phyloP scores from a whole-genome alignment of 768 basidiomycete species.

The Lactarius psammicola region DNA sequence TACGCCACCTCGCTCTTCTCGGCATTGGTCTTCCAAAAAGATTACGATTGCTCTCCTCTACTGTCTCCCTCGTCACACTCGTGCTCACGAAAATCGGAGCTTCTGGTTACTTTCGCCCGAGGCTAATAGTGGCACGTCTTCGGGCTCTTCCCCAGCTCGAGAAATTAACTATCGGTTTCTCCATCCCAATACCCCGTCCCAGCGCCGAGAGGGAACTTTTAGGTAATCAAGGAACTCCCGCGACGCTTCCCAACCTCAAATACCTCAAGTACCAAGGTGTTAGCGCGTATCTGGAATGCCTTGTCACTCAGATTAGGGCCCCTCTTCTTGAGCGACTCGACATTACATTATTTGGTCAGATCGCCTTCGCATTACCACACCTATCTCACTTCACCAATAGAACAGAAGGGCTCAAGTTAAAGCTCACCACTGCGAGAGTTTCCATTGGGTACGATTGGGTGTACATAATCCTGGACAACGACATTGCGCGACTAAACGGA shows the following conservation, averaged over 20 bases:
- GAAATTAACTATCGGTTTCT: background rate
- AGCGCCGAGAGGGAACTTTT: background rate
- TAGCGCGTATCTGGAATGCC: background rate
- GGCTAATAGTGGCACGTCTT: background rate
- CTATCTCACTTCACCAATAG: background rate
- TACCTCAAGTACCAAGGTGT: background rate
- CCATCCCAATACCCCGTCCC: background rate
- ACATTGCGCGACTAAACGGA: background rate
- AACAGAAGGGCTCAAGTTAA: background rate
- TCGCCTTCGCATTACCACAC: background rate
- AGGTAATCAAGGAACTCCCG: background rate
- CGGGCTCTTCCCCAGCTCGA: background rate
- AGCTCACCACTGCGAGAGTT: background rate
- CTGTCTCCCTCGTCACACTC: constrained; percentile 3
- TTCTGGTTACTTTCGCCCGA: background rate
- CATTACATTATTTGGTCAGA: background rate
- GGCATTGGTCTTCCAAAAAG: constrained; percentile 7
- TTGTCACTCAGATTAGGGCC: background rate
- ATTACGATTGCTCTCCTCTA: background rate
- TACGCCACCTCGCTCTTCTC: background rate
- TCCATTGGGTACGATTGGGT: background rate
- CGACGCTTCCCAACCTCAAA: background rate
- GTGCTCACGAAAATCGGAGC: background rate
- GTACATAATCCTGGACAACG: background rate
- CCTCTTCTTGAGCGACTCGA: background rate